Evolutionary conservation across 108 stramenopile species (phyloP).

Genomic region (Pseudonitzschia multiseries): DNA sequence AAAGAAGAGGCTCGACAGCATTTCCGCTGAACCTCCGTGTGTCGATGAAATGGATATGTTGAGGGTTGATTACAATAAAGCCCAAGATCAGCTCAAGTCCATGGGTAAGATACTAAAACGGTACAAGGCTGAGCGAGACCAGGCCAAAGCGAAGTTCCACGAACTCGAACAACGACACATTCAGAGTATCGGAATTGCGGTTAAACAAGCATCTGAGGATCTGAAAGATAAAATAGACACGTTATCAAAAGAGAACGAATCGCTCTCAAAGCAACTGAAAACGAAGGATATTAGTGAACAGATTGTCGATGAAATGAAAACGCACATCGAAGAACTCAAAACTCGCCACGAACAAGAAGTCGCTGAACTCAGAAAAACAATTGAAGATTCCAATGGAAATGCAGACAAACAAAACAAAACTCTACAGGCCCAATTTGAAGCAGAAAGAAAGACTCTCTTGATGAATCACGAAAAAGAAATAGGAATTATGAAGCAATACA

Average conservation of each 20-base stretch:
- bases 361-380: not conserved
- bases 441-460: not conserved
- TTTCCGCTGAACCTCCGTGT: not conserved
- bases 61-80: slow-evolving; percentile 3
- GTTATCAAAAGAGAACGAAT: slow-evolving; percentile 5
- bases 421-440: not conserved
- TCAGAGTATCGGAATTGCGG: slow-evolving; percentile 11
- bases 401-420: not conserved
- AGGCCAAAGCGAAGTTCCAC: not conserved
- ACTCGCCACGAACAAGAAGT: slow-evolving; percentile 2
- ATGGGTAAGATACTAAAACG: slow-evolving; percentile 14
- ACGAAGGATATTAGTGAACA: slow-evolving; percentile 1
- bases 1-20: not conserved
- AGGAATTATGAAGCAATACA: not conserved
- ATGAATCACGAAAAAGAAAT: not conserved
- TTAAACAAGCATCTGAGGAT: slow-evolving; percentile 10
- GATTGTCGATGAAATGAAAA: slow-evolving; percentile 24
- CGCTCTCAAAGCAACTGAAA: not conserved
- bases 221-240: slow-evolving; percentile 6
- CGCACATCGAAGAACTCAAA: slow-evolving; percentile 26
- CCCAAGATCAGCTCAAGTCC: slow-evolving; percentile 17
- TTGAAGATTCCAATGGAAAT: not conserved
- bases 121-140: slow-evolving; percentile 7
- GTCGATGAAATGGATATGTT: slow-evolving; percentile 7
- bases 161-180: slow-evolving; percentile 1